Percentiles rank a stretch among this genome's conserved stretches.
Conservation (phyloP, 106 monocot species). For the Dendrobium huoshanense region DNA sequence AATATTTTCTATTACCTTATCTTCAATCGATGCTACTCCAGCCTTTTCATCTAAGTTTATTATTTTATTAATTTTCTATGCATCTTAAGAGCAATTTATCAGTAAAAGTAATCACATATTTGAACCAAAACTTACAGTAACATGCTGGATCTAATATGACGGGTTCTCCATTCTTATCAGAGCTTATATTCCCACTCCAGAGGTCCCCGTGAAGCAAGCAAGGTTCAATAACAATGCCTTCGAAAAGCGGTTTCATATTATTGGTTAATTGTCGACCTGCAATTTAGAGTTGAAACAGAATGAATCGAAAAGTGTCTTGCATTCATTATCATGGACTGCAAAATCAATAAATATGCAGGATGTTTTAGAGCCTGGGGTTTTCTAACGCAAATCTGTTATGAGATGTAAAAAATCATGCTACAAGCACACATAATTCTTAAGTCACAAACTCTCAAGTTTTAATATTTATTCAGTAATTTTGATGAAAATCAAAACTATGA, state of each 20-base stretch:
- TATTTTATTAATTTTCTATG: not conserved
- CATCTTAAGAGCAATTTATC: not conserved
- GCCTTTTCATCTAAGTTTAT: too few species aligned
- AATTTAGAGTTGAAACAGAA: not conserved
- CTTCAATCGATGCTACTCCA: too few species aligned
- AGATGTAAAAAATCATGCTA: too few species aligned
- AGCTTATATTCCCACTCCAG: slow-evolving; percentile 94
- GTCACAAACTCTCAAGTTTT: too few species aligned
- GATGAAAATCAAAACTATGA: too few species aligned
- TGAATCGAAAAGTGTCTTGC: not conserved
- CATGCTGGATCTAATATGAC: slow-evolving; percentile 96
- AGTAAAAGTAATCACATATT: not conserved
- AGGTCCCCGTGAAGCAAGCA: slow-evolving; percentile 95
- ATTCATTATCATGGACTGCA: not conserved
- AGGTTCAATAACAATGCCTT: slow-evolving; percentile 66
- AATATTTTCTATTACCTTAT: too few species aligned
- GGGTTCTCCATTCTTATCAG: slow-evolving; percentile 86
- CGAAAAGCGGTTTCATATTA: slow-evolving; percentile 71
- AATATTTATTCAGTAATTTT: too few species aligned
- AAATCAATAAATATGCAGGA: not conserved
- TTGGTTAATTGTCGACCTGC: slow-evolving; percentile 72
- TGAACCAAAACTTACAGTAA: slow-evolving; percentile 59
- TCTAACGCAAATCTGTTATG: too few species aligned
- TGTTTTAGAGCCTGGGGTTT: too few species aligned
- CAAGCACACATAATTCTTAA: too few species aligned